Evolutionary conservation across 805 yeast genomes (phyloP).

Genomic region (Monosporozyma yasuniensis): DNA sequence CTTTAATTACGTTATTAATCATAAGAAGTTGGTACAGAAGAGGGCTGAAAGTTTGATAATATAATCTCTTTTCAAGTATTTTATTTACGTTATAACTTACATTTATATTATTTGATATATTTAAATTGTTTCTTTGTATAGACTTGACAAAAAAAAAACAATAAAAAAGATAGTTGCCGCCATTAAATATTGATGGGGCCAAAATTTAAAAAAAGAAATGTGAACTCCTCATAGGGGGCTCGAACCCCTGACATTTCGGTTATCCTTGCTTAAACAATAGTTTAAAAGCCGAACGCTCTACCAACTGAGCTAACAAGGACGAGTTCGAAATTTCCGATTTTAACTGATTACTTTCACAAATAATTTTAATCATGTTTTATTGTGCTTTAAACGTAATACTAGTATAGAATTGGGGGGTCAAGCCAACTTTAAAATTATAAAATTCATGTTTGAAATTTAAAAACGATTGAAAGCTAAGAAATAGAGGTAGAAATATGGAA

Average conservation of each 20-base stretch:
- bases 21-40: conserved; percentile 9
- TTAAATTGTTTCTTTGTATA: too few relatives aligned
- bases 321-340: conserved; percentile 25
- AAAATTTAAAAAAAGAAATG: conserved; percentile 3
- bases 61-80: neutral
- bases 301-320: conserved; percentile 56
- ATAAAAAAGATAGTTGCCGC: too few relatives aligned
- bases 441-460: too few relatives aligned
- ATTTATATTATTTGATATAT: neutral
- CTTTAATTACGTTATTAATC: conserved; percentile 7
- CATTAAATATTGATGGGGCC: neutral
- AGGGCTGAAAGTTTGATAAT: neutral
- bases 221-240: conserved; percentile 43
- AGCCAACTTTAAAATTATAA: too few relatives aligned
- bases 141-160: too few relatives aligned
- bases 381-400: too few relatives aligned
- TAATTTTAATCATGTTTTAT: too few relatives aligned
- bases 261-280: conserved; percentile 30
- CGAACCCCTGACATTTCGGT: conserved; percentile 45
- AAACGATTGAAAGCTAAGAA: too few relatives aligned
- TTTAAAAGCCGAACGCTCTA: conserved; percentile 63
- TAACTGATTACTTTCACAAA: too few relatives aligned
- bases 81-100: neutral
- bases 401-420: too few relatives aligned
- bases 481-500: too few relatives aligned